Base-by-base conservation (phyloP, 805 yeast genomes). In the Starmerella davenportii region DNA sequence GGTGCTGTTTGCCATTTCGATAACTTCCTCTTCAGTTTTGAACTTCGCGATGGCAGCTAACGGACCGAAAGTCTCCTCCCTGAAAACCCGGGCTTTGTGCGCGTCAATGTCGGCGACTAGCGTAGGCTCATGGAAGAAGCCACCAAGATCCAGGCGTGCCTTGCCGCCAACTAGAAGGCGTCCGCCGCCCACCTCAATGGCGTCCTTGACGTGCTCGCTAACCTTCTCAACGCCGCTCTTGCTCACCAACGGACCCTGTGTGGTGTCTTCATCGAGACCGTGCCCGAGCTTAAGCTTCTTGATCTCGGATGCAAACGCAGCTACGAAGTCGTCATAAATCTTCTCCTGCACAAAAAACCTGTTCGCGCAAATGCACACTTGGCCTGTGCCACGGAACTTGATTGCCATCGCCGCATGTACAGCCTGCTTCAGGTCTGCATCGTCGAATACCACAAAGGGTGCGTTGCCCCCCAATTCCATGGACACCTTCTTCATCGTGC, bases 21-120 rank as follows among this genome's bases (percentile, higher is more conserved):
- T 36, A 4, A 70, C 85, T 52, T 76, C 79, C 34, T 72, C 76
- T 35, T 70, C 78, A n/a, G 72, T 55, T 30, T 57, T 54, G 52
- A 79, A 79, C 51, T 68, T 69, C 53, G 76, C 68, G 37, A 80
- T 57, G 1, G 82, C 79, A 16, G 79, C 79, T 15, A 79, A 63
- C 2, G 92, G 92, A 2, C 90, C 92, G 55, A 79, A 79, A 2
- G 85, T 78, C 55, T 79, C 92, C 48, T 78, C 84, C n/a, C 56
- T 47, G 47, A 68, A 63, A 25, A 79, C 69, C 31, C 55, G 45
- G 72, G 79, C 78, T 18, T 35, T 32, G 17, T 63, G 64, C 2
- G 60, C 54, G 36, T 73, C 69, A 35, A 72, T 78, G 43, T 70
- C 68, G n/a, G 69, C 63, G 37, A 79, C 54, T 13, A 79, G 64